A percentile compares a stretch with the other conserved stretches of the same genome.
phyloP scores from a whole-genome alignment of 2,329 filamentous ascomycete species.

The Coniochaeta pulveracea region DNA sequence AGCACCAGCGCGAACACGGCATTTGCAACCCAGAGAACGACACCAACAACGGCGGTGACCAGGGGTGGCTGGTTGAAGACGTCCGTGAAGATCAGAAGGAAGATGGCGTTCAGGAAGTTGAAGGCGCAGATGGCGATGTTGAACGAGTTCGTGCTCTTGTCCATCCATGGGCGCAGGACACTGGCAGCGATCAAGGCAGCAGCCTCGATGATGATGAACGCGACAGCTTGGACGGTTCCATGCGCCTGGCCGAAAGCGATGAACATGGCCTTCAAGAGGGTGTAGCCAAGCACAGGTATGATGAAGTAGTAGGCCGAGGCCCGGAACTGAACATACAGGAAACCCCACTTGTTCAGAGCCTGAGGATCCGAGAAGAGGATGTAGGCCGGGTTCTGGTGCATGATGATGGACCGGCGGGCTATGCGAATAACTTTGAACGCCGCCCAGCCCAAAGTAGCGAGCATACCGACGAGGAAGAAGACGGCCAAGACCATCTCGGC shows the following conservation, averaged over 20 bases:
- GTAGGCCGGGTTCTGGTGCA: constrained; percentile 87
- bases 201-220: constrained; percentile 65
- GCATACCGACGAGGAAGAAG: constrained; percentile 69
- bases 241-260: constrained; percentile 61
- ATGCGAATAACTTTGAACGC: constrained; percentile 73
- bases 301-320: constrained; percentile 85
- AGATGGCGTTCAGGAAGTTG: constrained; percentile 75
- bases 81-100: constrained; percentile 71
- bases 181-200: constrained; percentile 59
- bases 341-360: constrained; percentile 84
- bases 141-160: constrained; percentile 86
- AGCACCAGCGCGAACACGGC: constrained; percentile 67
- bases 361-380: constrained; percentile 81
- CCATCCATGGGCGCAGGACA: constrained; percentile 81
- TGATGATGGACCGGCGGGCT: constrained; percentile 66
- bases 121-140: constrained; percentile 75
- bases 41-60: constrained; percentile 72
- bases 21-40: constrained; percentile 75
- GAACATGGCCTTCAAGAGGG: constrained; percentile 71
- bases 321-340: constrained; percentile 82
- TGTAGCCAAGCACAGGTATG: constrained; percentile 60
- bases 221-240: constrained; percentile 61
- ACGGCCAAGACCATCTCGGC: constrained; percentile 70
- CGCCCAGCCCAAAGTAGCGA: constrained; percentile 63
- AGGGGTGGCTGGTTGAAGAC: constrained; percentile 69